Evolutionary conservation across 2,329 filamentous ascomycete species (phyloP), one percentile per base, ranked within the genome.

Genomic region (Aspergillus tanneri): DNA sequence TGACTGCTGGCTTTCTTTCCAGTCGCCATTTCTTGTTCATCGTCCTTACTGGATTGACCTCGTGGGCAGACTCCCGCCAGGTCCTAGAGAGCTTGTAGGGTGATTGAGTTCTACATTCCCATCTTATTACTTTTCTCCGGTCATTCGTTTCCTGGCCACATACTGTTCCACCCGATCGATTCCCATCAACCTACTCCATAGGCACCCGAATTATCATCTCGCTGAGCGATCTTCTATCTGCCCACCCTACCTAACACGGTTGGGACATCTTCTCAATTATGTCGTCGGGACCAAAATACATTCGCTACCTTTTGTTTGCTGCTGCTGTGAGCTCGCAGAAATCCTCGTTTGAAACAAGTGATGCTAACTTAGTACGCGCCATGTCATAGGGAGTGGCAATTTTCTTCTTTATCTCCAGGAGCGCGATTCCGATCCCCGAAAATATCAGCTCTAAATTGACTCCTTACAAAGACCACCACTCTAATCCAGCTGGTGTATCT

Each of bases 341-440:
- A 34, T 14, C 18, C 11, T 25, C 12, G 1, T 24, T 14, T 21
- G 4, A 34, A 10, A 10, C 32, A 19, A 21, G 4, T 41, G 21
- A 14, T 19, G 16, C n/a, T 27, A 4, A 23, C 41, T n/a, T 14
- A 3, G 16, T 30, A 12, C 14, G 9, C 9, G 25, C 12, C 28
- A 2, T 14, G n/a, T n/a, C 21, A 11, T 51, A 82, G 79, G 74
- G 83, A 48, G 71, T 95, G 55, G 77, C 84, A 54, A 77, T 95
- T 54, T 80, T 96, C 68, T 93, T 92, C 75, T 90, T 92, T 72
- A 82, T 95, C 65, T 87, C 88, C 55, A 81, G 77, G 39, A 86
- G 77, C 54, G 82, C 77, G 8, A 59, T 75, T 43, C 69, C 69
- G 7, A 55, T 69, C 10, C 66, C 68, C 30, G 62, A 60, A 49